Evolutionary conservation across 768 basidiomycete genomes (phyloP).

Genomic region (Xanthoconium stramineum): DNA sequence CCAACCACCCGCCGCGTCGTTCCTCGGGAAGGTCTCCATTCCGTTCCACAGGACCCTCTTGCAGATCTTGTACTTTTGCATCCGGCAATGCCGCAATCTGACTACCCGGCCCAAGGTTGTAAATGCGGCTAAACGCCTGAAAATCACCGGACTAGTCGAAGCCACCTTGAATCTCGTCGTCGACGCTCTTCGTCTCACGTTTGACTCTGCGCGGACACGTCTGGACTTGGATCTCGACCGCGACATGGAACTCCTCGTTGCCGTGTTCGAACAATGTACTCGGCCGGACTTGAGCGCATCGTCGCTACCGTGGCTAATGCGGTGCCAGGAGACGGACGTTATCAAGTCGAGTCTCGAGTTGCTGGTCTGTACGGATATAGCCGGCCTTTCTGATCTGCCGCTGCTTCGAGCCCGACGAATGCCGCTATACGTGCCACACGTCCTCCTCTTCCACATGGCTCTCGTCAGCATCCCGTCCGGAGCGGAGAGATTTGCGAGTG

Average conservation of each 20-base stretch:
- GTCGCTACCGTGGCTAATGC: slow-evolving; percentile 72
- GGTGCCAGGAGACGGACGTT: slow-evolving; percentile 78
- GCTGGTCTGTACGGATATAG: slow-evolving; percentile 63
- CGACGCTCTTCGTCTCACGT: slow-evolving; percentile 61
- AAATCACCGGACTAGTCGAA: slow-evolving; percentile 58
- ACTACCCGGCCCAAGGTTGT: slow-evolving; percentile 46
- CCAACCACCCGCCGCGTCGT: slow-evolving; percentile 70
- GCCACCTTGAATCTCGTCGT: slow-evolving; percentile 62
- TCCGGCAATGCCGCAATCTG: slow-evolving; percentile 57
- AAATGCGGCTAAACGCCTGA: slow-evolving; percentile 60
- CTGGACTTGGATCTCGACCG: slow-evolving; percentile 65
- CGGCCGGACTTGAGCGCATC: slow-evolving; percentile 65
- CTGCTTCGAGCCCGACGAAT: slow-evolving; percentile 60
- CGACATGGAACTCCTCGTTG: slow-evolving; percentile 78
- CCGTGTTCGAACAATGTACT: slow-evolving; percentile 81
- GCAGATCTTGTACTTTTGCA: slow-evolving; percentile 76
- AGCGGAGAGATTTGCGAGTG: slow-evolving; percentile 82
- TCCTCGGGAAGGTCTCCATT: slow-evolving; percentile 59
- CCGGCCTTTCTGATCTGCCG: slow-evolving; percentile 64
- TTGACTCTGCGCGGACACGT: slow-evolving; percentile 58
- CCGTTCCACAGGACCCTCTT: slow-evolving; percentile 81
- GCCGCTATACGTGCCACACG: slow-evolving; percentile 70
- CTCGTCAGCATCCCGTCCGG: slow-evolving; percentile 72
- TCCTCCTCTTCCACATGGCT: slow-evolving; percentile 85
- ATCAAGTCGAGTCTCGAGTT: slow-evolving; percentile 74